Evolutionary conservation across 805 yeast genomes (phyloP), one percentile per base, ranked within the genome.

Genomic region (Spathaspora gorwiae): DNA sequence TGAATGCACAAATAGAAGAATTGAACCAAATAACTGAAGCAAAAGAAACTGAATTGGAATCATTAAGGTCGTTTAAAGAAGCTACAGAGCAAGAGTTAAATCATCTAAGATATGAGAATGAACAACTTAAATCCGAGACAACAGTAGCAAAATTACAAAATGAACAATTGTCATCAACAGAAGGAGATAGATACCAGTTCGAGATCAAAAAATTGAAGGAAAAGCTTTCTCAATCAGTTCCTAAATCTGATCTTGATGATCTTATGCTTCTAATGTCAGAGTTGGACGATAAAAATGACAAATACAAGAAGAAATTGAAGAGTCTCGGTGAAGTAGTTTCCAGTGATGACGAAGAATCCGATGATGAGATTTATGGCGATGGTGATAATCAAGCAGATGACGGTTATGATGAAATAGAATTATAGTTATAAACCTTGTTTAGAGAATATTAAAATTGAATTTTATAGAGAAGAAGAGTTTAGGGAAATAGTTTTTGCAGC

Each of bases 201-300:
- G 50, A 51, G 38, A 40, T 48, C 42, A 42, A 37, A 38, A 37
- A 39, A 5, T 39, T 52, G 35, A 52, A 41, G 31, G 40, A 37
- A 15, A 40, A 43, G 40, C 26, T 39, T 24, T 39, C 34, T 30
- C 44, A 57, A 35, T 48, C 52, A 35, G 82, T 76, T 12, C 75
- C 80, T 2, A 73, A 71, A 49, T 56, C 76, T 2, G 87, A 82
- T 26, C 56, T 81, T 9, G 96, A 89, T 54, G 95, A 87, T 50
- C 62, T 89, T 54, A 76, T 89, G 81, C 64, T 88, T 24, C 66
- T 90, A 14, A 80, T 90, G 61, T 78, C 85, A 14, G 95, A 87
- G 39, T 66, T 88, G 53, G 95, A 89, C 47, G 89, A 84, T 41
- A 79, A 76, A 51, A 80, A 80, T 46, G 67, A 72, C 29, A 71